Conservation (phyloP, 1,284 basidiomycete species). For the Austroboletus niveus region DNA sequence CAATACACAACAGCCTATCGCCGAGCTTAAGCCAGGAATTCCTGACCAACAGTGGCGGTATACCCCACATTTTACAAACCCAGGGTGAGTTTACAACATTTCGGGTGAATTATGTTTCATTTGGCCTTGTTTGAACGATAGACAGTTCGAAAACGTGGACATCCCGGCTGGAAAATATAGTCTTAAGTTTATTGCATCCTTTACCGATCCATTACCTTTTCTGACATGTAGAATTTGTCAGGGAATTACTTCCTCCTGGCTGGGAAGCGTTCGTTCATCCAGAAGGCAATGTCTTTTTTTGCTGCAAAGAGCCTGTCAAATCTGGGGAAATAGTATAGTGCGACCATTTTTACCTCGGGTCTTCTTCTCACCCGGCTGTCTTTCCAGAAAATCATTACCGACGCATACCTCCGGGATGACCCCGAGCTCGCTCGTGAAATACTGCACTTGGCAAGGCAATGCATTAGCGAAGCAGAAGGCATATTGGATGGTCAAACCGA, state of each 20-base stretch:
- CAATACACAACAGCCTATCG: too few relatives aligned
- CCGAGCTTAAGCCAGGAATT: background rate
- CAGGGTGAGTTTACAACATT: background rate
- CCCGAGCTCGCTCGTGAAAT: background rate
- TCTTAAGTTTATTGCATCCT: too few relatives aligned
- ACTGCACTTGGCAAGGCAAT: background rate
- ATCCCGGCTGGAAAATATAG: constrained; percentile 13
- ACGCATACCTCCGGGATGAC: background rate
- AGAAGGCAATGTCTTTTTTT: constrained; percentile 16
- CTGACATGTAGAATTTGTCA: background rate
- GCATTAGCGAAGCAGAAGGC: background rate
- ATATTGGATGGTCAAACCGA: constrained; percentile 16
- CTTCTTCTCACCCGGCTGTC: background rate
- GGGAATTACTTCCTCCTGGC: constrained; percentile 3
- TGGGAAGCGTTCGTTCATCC: constrained; percentile 18
- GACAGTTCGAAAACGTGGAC: background rate
- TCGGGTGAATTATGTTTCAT: too few relatives aligned
- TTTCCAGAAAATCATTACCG: constrained; percentile 23
- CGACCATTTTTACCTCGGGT: background rate
- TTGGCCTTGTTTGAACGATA: background rate
- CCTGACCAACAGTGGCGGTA: background rate
- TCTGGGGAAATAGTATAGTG: background rate
- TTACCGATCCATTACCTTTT: too few relatives aligned
- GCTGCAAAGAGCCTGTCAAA: constrained; percentile 1
- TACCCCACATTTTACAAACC: background rate